Conservation (phyloP, 345 rosid genomes). For the Citrus mangshanensis region DNA sequence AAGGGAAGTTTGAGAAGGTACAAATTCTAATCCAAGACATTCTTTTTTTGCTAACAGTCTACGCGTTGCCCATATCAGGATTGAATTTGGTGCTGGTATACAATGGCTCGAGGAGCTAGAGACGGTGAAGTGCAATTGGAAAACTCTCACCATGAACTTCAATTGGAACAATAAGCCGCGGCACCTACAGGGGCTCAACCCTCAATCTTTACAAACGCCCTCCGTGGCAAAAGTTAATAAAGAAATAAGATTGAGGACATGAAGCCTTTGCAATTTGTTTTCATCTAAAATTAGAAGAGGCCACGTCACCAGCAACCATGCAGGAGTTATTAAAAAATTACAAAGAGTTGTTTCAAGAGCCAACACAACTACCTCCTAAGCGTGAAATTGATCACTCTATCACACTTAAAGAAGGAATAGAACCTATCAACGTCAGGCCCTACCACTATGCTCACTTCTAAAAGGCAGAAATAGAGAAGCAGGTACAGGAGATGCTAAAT, state of each 20-base stretch:
- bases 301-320: background rate
- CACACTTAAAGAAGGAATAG: background rate
- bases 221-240: background rate
- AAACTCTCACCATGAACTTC: no score
- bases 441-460: background rate
- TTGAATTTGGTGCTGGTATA: no score
- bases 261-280: background rate
- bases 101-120: no score
- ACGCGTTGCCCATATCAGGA: no score
- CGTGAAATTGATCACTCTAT: background rate
- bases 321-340: background rate
- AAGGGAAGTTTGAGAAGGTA: no score
- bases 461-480: background rate
- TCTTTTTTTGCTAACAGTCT: no score
- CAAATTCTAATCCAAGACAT: no score
- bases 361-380: background rate
- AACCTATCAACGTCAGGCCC: background rate
- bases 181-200: background rate
- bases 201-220: background rate
- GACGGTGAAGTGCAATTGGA: no score
- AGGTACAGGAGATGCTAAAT: background rate
- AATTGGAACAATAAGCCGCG: no score
- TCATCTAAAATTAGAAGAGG: background rate
- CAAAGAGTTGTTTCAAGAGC: background rate
- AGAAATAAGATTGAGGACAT: background rate